Evolutionary conservation across 2,329 filamentous ascomycete genomes (phyloP).

Genomic region (Simplicillium aogashimaense): DNA sequence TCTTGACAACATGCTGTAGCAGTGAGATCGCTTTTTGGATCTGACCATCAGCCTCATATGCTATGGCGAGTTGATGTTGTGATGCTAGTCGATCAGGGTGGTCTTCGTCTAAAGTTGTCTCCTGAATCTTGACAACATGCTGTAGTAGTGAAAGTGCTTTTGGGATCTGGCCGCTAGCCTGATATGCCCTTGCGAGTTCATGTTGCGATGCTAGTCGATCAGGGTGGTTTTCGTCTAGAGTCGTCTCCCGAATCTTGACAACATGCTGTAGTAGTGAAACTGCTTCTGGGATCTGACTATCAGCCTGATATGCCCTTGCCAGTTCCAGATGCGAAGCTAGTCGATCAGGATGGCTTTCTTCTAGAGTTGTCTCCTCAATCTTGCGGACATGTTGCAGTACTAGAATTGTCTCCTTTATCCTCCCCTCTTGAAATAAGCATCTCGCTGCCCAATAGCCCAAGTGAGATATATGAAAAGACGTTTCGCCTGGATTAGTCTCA

Average conservation of each 20-base stretch:
- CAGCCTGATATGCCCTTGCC: conserved; percentile 1
- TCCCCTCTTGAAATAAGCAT: not conserved
- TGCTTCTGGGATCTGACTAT: conserved; percentile 5
- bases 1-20: not conserved
- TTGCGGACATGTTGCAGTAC: conserved; percentile 1
- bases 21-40: not conserved
- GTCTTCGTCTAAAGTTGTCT: not conserved
- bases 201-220: conserved; percentile 4
- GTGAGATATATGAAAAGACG: not conserved
- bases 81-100: conserved; percentile 4
- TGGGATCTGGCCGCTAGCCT: conserved; percentile 3
- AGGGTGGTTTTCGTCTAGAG: conserved; percentile 2
- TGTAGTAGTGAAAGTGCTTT: conserved; percentile 1
- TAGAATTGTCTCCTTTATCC: not conserved
- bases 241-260: conserved; percentile 2
- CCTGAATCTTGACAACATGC: conserved; percentile 2
- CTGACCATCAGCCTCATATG: conserved; percentile 1
- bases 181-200: conserved; percentile 4
- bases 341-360: not conserved
- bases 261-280: not conserved
- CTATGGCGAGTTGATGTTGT: conserved; percentile 1
- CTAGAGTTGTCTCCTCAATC: not conserved
- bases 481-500: too few species aligned
- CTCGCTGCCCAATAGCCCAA: not conserved
- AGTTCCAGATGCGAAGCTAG: conserved; percentile 1